Evolutionary conservation across 192 early-diverging fungal genomes (phyloP).

Genomic region (Coemansia sp.): DNA sequence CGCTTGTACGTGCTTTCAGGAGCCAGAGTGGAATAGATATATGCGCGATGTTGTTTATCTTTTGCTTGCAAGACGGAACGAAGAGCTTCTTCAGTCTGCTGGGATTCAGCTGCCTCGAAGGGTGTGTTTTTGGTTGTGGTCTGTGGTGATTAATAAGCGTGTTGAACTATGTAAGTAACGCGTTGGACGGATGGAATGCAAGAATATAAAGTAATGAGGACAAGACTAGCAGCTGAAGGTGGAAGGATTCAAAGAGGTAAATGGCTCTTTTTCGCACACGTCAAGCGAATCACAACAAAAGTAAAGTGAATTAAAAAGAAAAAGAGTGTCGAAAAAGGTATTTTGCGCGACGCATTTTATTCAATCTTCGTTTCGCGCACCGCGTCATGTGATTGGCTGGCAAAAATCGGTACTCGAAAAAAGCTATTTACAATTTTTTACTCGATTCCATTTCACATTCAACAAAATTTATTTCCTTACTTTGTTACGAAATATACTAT

Average conservation of each 20-base stretch:
- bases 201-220: not conserved
- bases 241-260: not conserved
- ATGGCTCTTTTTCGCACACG: not conserved
- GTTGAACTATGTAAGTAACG: not conserved
- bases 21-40: too few relatives aligned
- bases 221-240: not conserved
- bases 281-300: not conserved
- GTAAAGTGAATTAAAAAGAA: not conserved
- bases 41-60: too few relatives aligned
- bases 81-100: too few relatives aligned
- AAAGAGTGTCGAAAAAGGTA: not conserved
- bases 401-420: not conserved
- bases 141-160: not conserved
- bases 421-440: not conserved
- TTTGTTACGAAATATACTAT: not conserved
- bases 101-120: too few relatives aligned
- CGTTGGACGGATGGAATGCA: conserved; percentile 3
- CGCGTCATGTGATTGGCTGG: not conserved
- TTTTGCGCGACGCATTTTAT: not conserved
- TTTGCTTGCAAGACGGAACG: too few relatives aligned
- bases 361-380: not conserved
- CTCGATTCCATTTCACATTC: not conserved
- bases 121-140: not conserved
- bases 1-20: too few relatives aligned
- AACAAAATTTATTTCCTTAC: not conserved